Percentiles rank a stretch among this genome's conserved stretches.
Conservation (phyloP, 352 stramenopile species). For the Pythium pyrilobum region DNA sequence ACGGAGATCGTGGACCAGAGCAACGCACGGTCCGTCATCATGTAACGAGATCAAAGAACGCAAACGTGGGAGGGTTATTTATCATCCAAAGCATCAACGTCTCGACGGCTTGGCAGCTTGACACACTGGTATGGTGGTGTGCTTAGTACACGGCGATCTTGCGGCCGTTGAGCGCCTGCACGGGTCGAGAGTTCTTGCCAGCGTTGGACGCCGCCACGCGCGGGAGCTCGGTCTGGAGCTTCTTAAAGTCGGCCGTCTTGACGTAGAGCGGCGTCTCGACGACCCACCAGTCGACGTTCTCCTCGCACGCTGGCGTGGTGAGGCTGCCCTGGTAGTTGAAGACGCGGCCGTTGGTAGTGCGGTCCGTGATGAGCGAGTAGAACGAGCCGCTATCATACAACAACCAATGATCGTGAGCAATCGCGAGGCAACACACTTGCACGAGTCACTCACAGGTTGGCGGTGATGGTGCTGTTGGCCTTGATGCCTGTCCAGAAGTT, state of each 20-base stretch:
- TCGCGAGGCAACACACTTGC: too few species aligned
- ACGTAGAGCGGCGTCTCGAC: conserved; percentile 12
- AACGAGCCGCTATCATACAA: too few species aligned
- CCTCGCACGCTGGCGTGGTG: conserved; percentile 15
- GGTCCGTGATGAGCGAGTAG: background rate
- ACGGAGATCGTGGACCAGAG: background rate
- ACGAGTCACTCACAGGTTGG: background rate
- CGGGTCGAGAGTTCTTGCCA: conserved; percentile 9
- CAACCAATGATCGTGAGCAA: too few species aligned
- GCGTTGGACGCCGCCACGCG: background rate
- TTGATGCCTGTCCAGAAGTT: background rate
- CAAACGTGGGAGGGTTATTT: too few species aligned
- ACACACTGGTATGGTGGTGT: too few species aligned
- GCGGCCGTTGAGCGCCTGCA: conserved; percentile 17
- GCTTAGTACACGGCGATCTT: conserved; percentile 10
- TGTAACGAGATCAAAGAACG: too few species aligned
- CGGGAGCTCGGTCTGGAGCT: background rate
- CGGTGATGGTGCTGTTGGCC: background rate
- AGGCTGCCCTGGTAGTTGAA: conserved; percentile 21
- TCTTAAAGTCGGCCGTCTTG: conserved; percentile 4
- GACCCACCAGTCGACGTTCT: conserved; percentile 21
- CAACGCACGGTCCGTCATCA: background rate
- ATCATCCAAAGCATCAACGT: too few species aligned
- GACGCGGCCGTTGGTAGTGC: background rate
- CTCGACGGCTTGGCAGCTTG: too few species aligned